These are phyloP conservation scores for Nakaseomyces nivariensis DNA, from an alignment of 1,139 yeast species.

Conservation along the genomic window DNA sequence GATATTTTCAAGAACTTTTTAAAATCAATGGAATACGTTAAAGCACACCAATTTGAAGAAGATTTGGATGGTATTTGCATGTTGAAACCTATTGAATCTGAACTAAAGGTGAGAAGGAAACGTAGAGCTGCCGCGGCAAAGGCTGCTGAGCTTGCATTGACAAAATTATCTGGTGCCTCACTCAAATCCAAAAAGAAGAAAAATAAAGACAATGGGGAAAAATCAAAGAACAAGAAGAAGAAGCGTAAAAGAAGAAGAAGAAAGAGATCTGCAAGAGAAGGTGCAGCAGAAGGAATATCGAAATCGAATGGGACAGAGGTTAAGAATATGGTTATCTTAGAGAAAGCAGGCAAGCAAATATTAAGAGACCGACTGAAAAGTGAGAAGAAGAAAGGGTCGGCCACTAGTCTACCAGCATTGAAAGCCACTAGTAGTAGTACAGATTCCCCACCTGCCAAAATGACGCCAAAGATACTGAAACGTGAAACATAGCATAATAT, in stretches of 20 bases:
- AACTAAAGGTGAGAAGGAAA: slow-evolving; percentile 15
- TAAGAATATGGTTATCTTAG: slow-evolving; percentile 25
- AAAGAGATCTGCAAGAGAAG: slow-evolving; percentile 5
- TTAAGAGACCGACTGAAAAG: slow-evolving; percentile 11
- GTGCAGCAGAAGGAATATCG: neutral
- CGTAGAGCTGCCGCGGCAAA: slow-evolving; percentile 8
- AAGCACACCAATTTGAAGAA: slow-evolving; percentile 15
- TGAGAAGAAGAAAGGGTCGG: neutral
- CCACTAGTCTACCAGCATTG: neutral
- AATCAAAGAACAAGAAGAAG: slow-evolving; percentile 6
- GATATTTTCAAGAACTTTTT: slow-evolving; percentile 21
- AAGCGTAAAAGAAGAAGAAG: slow-evolving; percentile 11
- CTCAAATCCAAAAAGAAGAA: slow-evolving; percentile 8
- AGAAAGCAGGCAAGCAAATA: slow-evolving; percentile 27
- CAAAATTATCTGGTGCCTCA: slow-evolving; percentile 17
- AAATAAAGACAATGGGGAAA: slow-evolving; percentile 10
- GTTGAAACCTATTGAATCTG: slow-evolving; percentile 21
- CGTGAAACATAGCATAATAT: neutral
- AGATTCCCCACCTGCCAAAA: neutral
- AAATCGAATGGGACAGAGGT: slow-evolving; percentile 6
- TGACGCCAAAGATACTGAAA: neutral
- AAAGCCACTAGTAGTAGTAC: neutral
- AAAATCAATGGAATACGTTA: slow-evolving; percentile 17
- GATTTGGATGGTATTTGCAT: slow-evolving; percentile 20
- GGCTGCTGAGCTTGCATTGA: slow-evolving; percentile 16